Evolutionary conservation across 768 basidiomycete genomes (phyloP).

Genomic region (Cubamyces sp.): DNA sequence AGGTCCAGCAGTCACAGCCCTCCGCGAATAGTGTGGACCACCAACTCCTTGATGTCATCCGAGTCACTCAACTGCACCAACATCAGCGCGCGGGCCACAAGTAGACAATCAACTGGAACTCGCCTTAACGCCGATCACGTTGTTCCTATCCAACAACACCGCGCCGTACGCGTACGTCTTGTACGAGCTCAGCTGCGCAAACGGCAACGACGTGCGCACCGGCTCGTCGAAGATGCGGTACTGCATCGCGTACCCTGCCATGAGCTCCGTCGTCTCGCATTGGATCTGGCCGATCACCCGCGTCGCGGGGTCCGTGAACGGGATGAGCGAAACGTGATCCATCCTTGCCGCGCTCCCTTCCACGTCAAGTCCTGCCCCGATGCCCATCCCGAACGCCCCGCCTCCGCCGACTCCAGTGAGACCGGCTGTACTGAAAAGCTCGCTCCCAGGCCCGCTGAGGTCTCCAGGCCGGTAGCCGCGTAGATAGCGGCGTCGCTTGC

Average conservation of each 20-base stretch:
- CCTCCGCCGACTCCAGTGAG: neutral
- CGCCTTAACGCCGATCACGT: slow-evolving; percentile 36
- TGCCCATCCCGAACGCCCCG: neutral
- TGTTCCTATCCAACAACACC: slow-evolving; percentile 35
- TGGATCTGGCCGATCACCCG: slow-evolving; percentile 25
- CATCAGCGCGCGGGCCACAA: neutral
- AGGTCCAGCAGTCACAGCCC: neutral
- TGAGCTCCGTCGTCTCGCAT: slow-evolving; percentile 24
- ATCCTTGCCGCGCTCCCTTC: slow-evolving; percentile 3
- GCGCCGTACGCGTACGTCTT: slow-evolving; percentile 29
- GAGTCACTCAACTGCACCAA: slow-evolving; percentile 15
- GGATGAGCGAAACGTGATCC: slow-evolving; percentile 18
- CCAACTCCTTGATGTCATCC: slow-evolving; percentile 24
- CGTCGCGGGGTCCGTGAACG: slow-evolving; percentile 25
- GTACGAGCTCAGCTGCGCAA: slow-evolving; percentile 28
- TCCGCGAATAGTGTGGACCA: slow-evolving; percentile 15
- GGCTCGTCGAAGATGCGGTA: slow-evolving; percentile 30
- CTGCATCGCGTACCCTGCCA: slow-evolving; percentile 19
- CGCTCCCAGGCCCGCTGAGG: neutral
- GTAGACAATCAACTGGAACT: neutral
- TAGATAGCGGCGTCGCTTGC: slow-evolving; percentile 13
- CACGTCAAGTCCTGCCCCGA: neutral
- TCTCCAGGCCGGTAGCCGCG: slow-evolving; percentile 9
- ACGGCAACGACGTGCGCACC: slow-evolving; percentile 32
- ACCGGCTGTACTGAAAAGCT: neutral